Evolutionary conservation across 148 eudicot genomes (phyloP), one percentile per base, ranked within the genome.

Genomic region (Vaccinium darrowii): DNA sequence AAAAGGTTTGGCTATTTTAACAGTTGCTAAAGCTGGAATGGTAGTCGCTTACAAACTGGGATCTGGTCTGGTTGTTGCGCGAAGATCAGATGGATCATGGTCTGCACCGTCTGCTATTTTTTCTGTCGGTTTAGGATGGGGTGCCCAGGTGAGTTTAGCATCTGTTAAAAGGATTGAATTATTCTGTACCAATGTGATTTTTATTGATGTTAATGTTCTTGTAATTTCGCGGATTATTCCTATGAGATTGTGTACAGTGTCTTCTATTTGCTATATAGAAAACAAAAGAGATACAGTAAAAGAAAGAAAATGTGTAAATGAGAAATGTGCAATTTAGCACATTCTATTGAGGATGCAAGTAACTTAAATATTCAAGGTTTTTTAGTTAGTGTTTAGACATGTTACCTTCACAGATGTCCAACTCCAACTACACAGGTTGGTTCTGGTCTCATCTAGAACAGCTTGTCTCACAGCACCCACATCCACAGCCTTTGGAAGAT

Each of bases 71-170:
- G 99, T 97, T 25, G 91, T 97, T 84, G 95, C 99, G 82, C 95
- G 95, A 82, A 91, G 96, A 87, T 86, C 92, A 81, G 99, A 95
- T 87, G 99, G 99, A 81, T 92, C 96, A 80, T 97, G 99, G 99
- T 97, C 99, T 83, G 98, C 99, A 53, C 99, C 99, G 81, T 97
- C 99, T 79, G 99, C 99, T 83, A 92, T 97, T 85, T 88, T 88
- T 69, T 97, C 99, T 15, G 93, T 85, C 87, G 99, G 99, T 86
- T 89, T 97, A 86, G 99, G 98, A 84, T 97, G 99, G 99, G 99
- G 99, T 84, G 97, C 93, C 63, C 99, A 97, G 99, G 98, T 97
- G 91, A 77, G 76, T 76, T 69, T 76, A 23, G 33, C 23, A 50
- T 80, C 25, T 57, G 19, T 63, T 62, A 15, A 30, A n/a, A 51